Percentiles rank a stretch among this genome's conserved stretches.
phyloP scores from a whole-genome alignment of 768 basidiomycete genomes.

The Tulasnella sp. region DNA sequence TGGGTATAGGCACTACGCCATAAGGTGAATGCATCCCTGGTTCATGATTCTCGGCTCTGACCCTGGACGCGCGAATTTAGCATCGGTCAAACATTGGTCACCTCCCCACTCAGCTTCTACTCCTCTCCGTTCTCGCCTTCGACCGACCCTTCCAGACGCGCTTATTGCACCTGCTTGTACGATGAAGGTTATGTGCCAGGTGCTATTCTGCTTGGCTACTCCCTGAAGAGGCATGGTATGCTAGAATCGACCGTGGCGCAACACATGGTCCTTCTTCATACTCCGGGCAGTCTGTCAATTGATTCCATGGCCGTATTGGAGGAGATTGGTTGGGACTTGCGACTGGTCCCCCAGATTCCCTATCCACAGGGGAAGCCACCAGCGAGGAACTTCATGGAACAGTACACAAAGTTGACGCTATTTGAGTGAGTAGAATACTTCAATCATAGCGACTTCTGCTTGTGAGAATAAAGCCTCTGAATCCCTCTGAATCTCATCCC shows the following conservation, averaged over 20 bases:
- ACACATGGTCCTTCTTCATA: conserved; percentile 9
- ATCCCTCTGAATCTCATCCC: no score
- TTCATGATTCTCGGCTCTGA: no score
- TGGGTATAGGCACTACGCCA: no score
- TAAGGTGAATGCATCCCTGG: no score
- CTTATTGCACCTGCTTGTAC: conserved; percentile 13
- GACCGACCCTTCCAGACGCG: conserved; percentile 3
- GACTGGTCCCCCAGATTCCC: background rate
- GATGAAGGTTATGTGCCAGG: conserved; percentile 13
- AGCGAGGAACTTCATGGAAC: conserved; percentile 15
- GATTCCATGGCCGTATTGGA: conserved; percentile 1
- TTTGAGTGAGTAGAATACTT: background rate
- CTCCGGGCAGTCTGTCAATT: conserved; percentile 2
- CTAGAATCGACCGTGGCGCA: conserved; percentile 2
- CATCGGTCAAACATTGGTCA: conserved; percentile 2
- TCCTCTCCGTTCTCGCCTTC: background rate
- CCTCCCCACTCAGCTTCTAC: conserved; percentile 10
- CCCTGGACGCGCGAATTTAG: no score
- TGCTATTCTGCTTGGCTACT: conserved; percentile 12
- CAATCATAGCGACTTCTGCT: no score
- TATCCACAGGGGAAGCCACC: background rate
- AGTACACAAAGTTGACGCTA: conserved; percentile 15
- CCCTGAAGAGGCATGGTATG: conserved; percentile 12
- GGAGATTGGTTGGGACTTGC: conserved; percentile 2
- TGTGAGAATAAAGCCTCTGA: no score